phyloP scores from a whole-genome alignment of 2,329 filamentous ascomycete genomes.

The Xylaria sp. region DNA sequence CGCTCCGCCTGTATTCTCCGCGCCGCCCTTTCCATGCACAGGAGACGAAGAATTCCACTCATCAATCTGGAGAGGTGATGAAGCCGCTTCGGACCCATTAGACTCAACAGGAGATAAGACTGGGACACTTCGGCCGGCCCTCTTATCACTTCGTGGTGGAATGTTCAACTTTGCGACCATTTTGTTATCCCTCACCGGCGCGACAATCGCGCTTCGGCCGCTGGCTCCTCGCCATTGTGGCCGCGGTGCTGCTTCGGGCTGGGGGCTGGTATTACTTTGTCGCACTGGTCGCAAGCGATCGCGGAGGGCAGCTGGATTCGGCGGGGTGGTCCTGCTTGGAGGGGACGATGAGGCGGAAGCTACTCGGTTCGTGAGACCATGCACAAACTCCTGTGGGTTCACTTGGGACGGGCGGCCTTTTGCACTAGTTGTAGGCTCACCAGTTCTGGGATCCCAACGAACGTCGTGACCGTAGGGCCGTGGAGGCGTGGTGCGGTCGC shows the following conservation, averaged over 20 bases:
- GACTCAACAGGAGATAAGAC: conserved; percentile 50
- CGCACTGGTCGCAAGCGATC: conserved; percentile 59
- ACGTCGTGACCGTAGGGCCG: conserved; percentile 55
- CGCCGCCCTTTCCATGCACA: conserved; percentile 18
- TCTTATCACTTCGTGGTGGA: conserved; percentile 62
- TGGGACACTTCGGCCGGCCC: conserved; percentile 45
- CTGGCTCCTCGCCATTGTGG: conserved; percentile 79
- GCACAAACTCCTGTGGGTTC: conserved; percentile 63
- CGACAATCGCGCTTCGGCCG: conserved; percentile 72
- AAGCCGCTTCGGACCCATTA: conserved; percentile 52
- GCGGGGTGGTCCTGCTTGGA: conserved; percentile 45
- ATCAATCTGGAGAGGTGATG: conserved; percentile 34
- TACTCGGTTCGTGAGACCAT: conserved; percentile 50
- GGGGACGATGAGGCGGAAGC: conserved; percentile 43
- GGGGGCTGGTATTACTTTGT: conserved; percentile 47
- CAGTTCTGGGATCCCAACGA: conserved; percentile 74
- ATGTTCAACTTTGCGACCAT: conserved; percentile 67
- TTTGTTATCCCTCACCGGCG: conserved; percentile 71
- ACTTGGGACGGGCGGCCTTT: conserved; percentile 67
- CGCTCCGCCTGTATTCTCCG: conserved; percentile 43
- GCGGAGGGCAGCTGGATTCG: conserved; percentile 54
- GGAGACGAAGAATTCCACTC: conserved; percentile 22
- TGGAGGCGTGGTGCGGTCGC: conserved; percentile 51
- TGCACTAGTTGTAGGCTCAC: conserved; percentile 69
- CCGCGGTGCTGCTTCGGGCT: conserved; percentile 48